Percentiles rank a stretch among this genome's conserved stretches.
Conservation (phyloP, 108 stramenopile genomes). For the Nannochloropsis gaditana region DNA sequence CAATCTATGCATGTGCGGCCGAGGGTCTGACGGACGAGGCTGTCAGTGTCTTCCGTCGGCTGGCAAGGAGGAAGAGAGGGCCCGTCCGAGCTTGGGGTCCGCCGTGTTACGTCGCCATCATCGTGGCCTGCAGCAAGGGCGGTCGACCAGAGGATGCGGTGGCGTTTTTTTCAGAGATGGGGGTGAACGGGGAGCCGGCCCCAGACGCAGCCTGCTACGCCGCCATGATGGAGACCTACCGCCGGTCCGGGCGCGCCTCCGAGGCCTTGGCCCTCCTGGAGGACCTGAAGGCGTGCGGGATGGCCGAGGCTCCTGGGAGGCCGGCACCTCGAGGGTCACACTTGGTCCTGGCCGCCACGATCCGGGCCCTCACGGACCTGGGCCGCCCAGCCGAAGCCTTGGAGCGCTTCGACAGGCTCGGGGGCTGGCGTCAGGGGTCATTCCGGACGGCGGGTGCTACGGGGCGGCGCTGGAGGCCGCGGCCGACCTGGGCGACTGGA, state of each 20-base stretch:
- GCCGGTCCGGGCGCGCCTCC: not conserved
- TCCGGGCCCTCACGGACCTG: not conserved
- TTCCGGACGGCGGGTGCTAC: not conserved
- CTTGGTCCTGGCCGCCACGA: not conserved
- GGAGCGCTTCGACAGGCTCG: not conserved
- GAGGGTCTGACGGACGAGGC: not conserved
- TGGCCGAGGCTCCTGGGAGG: not conserved
- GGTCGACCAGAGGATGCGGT: not conserved
- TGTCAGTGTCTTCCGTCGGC: not conserved
- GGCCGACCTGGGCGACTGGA: not conserved
- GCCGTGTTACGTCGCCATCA: not conserved
- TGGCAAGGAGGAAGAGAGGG: conserved; percentile 7
- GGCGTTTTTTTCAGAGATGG: conserved; percentile 12
- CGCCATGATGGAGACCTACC: conserved; percentile 10
- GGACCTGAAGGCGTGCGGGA: not conserved
- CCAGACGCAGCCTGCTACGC: conserved; percentile 2
- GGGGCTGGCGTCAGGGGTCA: not conserved
- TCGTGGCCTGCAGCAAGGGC: conserved; percentile 16
- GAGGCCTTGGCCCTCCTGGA: not conserved
- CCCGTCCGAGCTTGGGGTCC: not conserved
- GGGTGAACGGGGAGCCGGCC: not conserved
- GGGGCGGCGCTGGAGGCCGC: not conserved
- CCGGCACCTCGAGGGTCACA: conserved; percentile 1
- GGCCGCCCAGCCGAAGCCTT: not conserved
- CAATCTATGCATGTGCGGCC: not conserved